phyloP scores from a whole-genome alignment of 75 land plant species.

The Isoetes taiwanensis region DNA sequence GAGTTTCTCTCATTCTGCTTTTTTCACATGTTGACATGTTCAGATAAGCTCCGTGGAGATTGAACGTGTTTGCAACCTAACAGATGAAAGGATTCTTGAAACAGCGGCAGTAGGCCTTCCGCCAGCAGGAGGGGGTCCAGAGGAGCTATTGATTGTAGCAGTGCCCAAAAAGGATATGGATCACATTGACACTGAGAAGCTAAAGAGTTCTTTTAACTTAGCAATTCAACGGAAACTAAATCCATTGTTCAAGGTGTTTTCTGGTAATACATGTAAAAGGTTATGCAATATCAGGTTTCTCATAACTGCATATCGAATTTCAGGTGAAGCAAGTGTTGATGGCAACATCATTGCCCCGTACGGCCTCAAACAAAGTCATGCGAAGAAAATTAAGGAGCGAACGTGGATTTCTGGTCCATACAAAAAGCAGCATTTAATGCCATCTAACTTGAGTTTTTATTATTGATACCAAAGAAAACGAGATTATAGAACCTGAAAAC shows the following conservation, averaged over 20 bases:
- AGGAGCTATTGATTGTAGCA: slow-evolving; percentile 50
- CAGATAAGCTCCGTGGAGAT: slow-evolving; percentile 96
- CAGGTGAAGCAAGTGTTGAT: slow-evolving; percentile 54
- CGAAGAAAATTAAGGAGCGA: slow-evolving; percentile 67
- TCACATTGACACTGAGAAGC: slow-evolving; percentile 12
- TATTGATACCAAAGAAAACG: too few relatives aligned
- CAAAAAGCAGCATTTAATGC: too few relatives aligned
- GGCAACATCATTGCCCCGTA: slow-evolving; percentile 62
- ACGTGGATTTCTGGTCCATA: slow-evolving; percentile 20
- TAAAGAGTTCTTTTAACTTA: slow-evolving; percentile 43
- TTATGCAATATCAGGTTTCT: background rate
- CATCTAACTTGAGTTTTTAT: too few relatives aligned
- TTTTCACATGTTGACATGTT: background rate
- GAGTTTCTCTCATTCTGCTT: background rate
- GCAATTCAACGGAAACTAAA: slow-evolving; percentile 71
- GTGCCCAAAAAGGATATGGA: slow-evolving; percentile 40
- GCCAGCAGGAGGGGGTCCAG: slow-evolving; percentile 74
- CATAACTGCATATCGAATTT: background rate
- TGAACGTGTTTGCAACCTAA: slow-evolving; percentile 75
- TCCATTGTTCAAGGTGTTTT: slow-evolving; percentile 76
- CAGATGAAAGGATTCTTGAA: slow-evolving; percentile 53
- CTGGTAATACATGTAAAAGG: background rate
- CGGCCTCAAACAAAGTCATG: slow-evolving; percentile 97
- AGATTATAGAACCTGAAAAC: too few relatives aligned
- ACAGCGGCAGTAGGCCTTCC: slow-evolving; percentile 94